A percentile compares a stretch with the other conserved stretches of the same genome.
These are phyloP conservation scores for Delonix regia DNA, from an alignment of 306 rosid species.

Conservation along the genomic window DNA sequence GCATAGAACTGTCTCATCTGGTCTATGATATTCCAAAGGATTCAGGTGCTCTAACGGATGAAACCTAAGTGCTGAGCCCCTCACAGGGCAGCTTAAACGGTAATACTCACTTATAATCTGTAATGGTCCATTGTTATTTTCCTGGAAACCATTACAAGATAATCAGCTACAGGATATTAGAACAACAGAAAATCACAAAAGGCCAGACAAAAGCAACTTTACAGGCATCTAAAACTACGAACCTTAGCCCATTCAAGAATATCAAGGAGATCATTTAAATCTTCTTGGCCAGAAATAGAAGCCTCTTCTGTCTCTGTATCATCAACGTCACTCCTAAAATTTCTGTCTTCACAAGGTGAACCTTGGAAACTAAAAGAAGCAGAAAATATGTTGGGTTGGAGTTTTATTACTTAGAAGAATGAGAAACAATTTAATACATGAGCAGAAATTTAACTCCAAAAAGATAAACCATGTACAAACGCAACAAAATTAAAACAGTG, in stretches of 20 bases:
- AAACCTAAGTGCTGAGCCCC: slow-evolving; percentile 76
- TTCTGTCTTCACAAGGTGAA: slow-evolving; percentile 94
- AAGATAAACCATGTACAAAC: background rate
- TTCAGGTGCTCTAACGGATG: slow-evolving; percentile 72
- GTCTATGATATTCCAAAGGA: slow-evolving; percentile 55
- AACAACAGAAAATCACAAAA: slow-evolving; percentile 10
- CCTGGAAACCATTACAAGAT: slow-evolving; percentile 56
- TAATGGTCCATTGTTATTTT: slow-evolving; percentile 76
- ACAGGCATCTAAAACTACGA: slow-evolving; percentile 30
- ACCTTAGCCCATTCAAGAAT: slow-evolving; percentile 99
- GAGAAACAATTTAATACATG: slow-evolving; percentile 5
- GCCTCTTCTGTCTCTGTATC: slow-evolving; percentile 95
- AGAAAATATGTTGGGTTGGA: slow-evolving; percentile 22
- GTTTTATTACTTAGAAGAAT: slow-evolving; percentile 24
- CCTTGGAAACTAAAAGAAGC: slow-evolving; percentile 83
- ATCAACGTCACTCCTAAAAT: slow-evolving; percentile 90
- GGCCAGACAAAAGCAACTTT: slow-evolving; percentile 21
- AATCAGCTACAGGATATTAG: slow-evolving; percentile 11
- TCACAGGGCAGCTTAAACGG: slow-evolving; percentile 63
- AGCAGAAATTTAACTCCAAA: slow-evolving; percentile 6
- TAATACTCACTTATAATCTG: slow-evolving; percentile 90
- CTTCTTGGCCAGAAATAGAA: slow-evolving; percentile 94
- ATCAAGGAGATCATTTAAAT: slow-evolving; percentile 74
- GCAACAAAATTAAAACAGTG: background rate
- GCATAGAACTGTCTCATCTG: slow-evolving; percentile 61